phyloP scores from a whole-genome alignment of 1,139 yeast species.

The Geotrichum macrosporum region DNA sequence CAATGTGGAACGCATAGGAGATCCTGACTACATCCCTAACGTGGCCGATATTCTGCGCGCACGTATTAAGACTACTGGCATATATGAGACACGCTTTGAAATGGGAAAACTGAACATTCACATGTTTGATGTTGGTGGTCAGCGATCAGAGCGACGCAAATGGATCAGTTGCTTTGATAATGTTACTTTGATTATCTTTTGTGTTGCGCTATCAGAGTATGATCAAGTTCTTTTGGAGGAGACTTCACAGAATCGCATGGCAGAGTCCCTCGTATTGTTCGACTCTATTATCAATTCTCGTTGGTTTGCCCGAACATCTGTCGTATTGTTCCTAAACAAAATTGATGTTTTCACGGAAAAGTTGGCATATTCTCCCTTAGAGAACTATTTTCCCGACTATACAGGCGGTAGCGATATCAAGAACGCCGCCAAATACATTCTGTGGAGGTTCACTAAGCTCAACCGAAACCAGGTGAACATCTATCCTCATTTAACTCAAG shows the following conservation, averaged over 20 bases:
- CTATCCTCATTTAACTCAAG: conserved; percentile 90
- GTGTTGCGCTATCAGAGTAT: conserved; percentile 86
- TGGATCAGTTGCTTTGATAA: conserved; percentile 96
- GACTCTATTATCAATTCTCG: conserved; percentile 91
- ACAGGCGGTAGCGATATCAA: conserved; percentile 83
- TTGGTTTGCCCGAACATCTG: conserved; percentile 85
- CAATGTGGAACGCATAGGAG: conserved; percentile 59
- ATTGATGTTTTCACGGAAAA: conserved; percentile 87
- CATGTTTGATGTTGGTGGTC: conserved; percentile 93
- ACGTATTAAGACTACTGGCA: conserved; percentile 90
- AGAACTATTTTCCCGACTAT: conserved; percentile 81
- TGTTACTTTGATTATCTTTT: conserved; percentile 81
- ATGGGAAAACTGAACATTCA: conserved; percentile 75
- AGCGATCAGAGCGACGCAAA: conserved; percentile 84
- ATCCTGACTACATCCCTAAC: conserved; percentile 61
- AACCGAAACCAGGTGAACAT: conserved; percentile 78
- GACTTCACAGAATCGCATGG: conserved; percentile 64
- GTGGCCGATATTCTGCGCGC: conserved; percentile 78
- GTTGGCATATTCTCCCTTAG: conserved; percentile 74
- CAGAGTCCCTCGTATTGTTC: conserved; percentile 77
- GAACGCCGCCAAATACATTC: conserved; percentile 89
- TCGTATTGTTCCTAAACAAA: conserved; percentile 80
- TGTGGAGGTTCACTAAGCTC: conserved; percentile 85
- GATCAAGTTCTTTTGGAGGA: conserved; percentile 85
- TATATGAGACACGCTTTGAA: conserved; percentile 73